These are phyloP conservation scores for Bjerkandera adusta DNA, from an alignment of 1,284 basidiomycete species.

Conservation along the genomic window DNA sequence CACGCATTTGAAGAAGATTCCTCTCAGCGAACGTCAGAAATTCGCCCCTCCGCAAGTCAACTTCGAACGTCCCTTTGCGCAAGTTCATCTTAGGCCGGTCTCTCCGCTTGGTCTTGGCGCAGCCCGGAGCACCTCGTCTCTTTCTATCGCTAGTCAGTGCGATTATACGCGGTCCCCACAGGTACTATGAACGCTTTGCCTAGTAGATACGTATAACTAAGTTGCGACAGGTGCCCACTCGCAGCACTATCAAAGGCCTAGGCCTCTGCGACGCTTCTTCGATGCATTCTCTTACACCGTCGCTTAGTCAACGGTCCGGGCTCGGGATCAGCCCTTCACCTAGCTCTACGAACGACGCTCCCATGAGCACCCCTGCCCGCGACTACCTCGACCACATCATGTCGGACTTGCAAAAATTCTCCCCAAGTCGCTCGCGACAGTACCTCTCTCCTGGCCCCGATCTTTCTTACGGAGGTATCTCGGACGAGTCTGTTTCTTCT, in stretches of 20 bases:
- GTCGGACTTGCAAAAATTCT: too few relatives aligned
- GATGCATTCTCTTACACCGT: neutral
- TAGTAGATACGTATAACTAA: neutral
- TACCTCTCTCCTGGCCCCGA: too few relatives aligned
- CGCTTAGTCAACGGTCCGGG: too few relatives aligned
- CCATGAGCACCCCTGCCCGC: too few relatives aligned
- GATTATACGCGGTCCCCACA: neutral
- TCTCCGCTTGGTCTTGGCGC: slow-evolving; percentile 10
- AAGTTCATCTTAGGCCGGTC: slow-evolving; percentile 3
- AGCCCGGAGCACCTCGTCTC: slow-evolving; percentile 1
- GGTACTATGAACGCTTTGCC: neutral
- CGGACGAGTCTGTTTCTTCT: too few relatives aligned
- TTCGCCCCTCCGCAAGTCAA: slow-evolving; percentile 7
- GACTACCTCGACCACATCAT: too few relatives aligned
- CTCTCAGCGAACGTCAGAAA: slow-evolving; percentile 2
- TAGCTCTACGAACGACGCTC: too few relatives aligned
- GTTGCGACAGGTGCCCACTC: neutral
- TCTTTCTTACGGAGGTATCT: too few relatives aligned
- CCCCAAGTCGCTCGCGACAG: too few relatives aligned
- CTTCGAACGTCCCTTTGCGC: slow-evolving; percentile 12
- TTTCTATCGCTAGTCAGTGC: slow-evolving; percentile 8
- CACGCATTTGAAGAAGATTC: slow-evolving; percentile 13
- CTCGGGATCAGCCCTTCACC: too few relatives aligned
- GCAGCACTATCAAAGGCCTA: too few relatives aligned
- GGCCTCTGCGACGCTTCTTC: slow-evolving; percentile 1